Evolutionary conservation across 2,329 filamentous ascomycete species (phyloP).

Genomic region (Fusarium musae): DNA sequence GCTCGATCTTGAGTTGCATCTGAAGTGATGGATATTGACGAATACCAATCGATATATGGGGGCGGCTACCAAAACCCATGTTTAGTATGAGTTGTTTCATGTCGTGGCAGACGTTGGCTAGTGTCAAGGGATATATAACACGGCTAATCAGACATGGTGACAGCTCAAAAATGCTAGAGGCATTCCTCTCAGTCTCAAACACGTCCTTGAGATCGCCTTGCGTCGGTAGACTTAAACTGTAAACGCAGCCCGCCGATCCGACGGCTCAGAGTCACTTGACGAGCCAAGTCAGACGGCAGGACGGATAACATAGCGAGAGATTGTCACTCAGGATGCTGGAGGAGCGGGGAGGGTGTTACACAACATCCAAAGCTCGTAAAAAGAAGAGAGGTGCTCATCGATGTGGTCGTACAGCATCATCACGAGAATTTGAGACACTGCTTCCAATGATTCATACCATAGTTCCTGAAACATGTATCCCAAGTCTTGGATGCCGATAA

Average conservation of each 20-base stretch:
- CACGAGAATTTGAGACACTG: slow-evolving; percentile 30
- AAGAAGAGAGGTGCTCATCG: neutral
- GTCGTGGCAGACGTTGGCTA: slow-evolving; percentile 28
- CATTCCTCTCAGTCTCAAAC: slow-evolving; percentile 17
- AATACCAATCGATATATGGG: slow-evolving; percentile 16
- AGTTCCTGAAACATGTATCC: slow-evolving; percentile 20
- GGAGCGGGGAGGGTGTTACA: slow-evolving; percentile 14
- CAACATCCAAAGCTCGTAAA: slow-evolving; percentile 9
- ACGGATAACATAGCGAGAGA: slow-evolving; percentile 6
- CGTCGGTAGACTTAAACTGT: neutral
- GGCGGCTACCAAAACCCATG: slow-evolving; percentile 7
- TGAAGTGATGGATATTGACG: slow-evolving; percentile 2
- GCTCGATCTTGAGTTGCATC: slow-evolving; percentile 17
- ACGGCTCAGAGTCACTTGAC: slow-evolving; percentile 12
- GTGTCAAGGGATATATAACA: neutral
- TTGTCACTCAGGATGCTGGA: slow-evolving; percentile 11
- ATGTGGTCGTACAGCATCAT: slow-evolving; percentile 12
- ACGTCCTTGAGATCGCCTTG: slow-evolving; percentile 1
- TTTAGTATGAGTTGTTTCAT: slow-evolving; percentile 26
- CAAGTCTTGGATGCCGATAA: slow-evolving; percentile 6
- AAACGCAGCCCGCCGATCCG: slow-evolving; percentile 23
- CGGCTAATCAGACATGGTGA: neutral
- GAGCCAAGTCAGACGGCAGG: neutral
- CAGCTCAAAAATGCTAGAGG: slow-evolving; percentile 3
- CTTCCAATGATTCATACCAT: slow-evolving; percentile 1